A percentile compares a stretch with the other conserved stretches of the same genome.
Evolutionary conservation across 257 asterid species (phyloP).

Genomic region (Nicotiana sylvestris): DNA sequence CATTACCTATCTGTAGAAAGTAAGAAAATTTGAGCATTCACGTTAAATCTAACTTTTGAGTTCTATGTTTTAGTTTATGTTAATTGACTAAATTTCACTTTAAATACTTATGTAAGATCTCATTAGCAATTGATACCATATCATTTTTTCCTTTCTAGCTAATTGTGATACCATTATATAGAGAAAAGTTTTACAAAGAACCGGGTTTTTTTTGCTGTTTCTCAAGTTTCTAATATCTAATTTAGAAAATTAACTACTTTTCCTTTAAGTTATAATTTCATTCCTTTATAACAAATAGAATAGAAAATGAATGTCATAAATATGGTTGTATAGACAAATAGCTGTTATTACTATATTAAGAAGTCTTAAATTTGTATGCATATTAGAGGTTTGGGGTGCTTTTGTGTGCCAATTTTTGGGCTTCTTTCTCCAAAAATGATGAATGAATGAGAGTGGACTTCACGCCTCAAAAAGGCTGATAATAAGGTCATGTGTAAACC

Average conservation of each 20-base stretch:
- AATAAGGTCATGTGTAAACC: not conserved
- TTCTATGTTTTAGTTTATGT: not conserved
- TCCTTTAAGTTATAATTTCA: not conserved
- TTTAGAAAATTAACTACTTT: not conserved
- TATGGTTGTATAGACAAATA: not conserved
- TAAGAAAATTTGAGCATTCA: not conserved
- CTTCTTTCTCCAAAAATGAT: not conserved
- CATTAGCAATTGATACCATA: not conserved
- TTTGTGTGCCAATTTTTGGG: not conserved
- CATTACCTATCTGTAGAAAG: not conserved
- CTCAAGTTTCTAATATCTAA: not conserved
- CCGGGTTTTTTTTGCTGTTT: not conserved
- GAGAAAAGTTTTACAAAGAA: not conserved
- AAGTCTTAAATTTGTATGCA: not conserved
- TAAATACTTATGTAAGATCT: not conserved
- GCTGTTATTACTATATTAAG: not conserved
- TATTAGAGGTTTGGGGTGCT: constrained; percentile 3
- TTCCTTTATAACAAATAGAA: not conserved
- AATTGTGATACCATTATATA: not conserved
- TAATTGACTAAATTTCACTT: not conserved
- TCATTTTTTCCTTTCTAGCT: not conserved
- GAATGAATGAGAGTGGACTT: not conserved
- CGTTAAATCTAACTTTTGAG: not conserved
- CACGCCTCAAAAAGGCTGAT: not conserved
- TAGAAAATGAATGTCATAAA: not conserved